Conservation (phyloP, 2,329 filamentous ascomycete genomes). For the Venturia asperata region DNA sequence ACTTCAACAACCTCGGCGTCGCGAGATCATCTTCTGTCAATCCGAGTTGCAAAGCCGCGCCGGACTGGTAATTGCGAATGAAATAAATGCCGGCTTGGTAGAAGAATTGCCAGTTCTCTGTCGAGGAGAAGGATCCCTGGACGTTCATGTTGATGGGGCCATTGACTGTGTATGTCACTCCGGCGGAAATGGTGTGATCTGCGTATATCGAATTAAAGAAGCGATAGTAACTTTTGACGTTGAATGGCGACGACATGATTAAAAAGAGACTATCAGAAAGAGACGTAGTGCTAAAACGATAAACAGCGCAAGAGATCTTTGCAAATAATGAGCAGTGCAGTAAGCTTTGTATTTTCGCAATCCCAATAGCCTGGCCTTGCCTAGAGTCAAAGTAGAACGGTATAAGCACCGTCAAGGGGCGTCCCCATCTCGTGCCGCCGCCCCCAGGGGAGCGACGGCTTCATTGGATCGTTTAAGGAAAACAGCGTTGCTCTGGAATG, state of each 20-base stretch:
- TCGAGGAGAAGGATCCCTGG: constrained; percentile 18
- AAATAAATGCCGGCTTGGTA: constrained; percentile 24
- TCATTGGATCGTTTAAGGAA: not conserved
- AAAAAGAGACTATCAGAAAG: not conserved
- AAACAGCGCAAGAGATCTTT: not conserved
- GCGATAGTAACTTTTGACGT: constrained; percentile 9
- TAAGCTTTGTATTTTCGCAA: not conserved
- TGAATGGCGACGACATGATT: constrained; percentile 2
- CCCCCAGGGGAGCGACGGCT: not conserved
- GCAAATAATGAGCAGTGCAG: not conserved
- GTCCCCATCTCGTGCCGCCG: not conserved
- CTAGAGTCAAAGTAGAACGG: not conserved
- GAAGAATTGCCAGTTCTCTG: constrained; percentile 26
- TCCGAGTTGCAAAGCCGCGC: constrained; percentile 23
- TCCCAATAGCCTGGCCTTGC: not conserved
- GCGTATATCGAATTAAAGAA: not conserved
- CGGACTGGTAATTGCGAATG: constrained; percentile 25
- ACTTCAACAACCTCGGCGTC: constrained; percentile 16
- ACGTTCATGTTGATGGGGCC: constrained; percentile 22
- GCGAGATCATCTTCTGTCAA: constrained; percentile 14
- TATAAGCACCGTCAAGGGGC: not conserved
- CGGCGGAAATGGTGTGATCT: not conserved
- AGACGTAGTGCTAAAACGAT: not conserved
- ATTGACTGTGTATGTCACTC: not conserved
- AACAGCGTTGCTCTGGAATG: not conserved